phyloP scores from a whole-genome alignment of 208 protist genomes.

The Wallacemonas sp. region DNA sequence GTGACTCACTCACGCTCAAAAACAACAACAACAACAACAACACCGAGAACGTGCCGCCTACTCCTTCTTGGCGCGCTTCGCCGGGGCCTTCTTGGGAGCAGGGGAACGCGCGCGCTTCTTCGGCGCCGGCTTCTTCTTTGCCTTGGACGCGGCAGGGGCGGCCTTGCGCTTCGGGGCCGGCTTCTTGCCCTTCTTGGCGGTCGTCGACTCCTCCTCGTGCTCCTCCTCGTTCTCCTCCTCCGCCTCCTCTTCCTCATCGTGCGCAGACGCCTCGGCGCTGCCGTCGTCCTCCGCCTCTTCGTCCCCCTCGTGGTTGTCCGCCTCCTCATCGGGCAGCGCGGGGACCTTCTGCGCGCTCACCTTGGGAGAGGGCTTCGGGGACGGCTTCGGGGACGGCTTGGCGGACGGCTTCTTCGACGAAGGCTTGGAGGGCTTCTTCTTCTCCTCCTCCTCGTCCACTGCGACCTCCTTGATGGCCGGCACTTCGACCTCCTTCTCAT shows the following conservation, averaged over 20 bases:
- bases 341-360: constrained; percentile 1
- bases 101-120: constrained; percentile 37
- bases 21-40: no score
- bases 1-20: no score
- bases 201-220: constrained; percentile 26
- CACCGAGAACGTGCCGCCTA: neutral
- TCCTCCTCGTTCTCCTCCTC: constrained; percentile 22
- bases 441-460: neutral
- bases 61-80: constrained; percentile 65
- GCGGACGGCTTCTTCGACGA: constrained; percentile 5
- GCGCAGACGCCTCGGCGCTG: constrained; percentile 22
- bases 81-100: constrained; percentile 32
- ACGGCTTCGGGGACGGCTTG: neutral
- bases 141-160: constrained; percentile 9
- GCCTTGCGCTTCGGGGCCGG: constrained; percentile 25
- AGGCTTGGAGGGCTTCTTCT: neutral
- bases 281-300: constrained; percentile 19
- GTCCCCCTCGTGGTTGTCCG: constrained; percentile 19
- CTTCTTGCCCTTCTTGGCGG: constrained; percentile 28
- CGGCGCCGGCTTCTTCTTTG: constrained; percentile 16
- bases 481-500: neutral
- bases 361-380: neutral
- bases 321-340: constrained; percentile 8
- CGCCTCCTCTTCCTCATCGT: constrained; percentile 23
- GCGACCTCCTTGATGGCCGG: no score